Percentiles rank a stretch among this genome's conserved stretches.
Evolutionary conservation across 352 stramenopile species (phyloP).

Genomic region (Phytophthora pseudosyringae): DNA sequence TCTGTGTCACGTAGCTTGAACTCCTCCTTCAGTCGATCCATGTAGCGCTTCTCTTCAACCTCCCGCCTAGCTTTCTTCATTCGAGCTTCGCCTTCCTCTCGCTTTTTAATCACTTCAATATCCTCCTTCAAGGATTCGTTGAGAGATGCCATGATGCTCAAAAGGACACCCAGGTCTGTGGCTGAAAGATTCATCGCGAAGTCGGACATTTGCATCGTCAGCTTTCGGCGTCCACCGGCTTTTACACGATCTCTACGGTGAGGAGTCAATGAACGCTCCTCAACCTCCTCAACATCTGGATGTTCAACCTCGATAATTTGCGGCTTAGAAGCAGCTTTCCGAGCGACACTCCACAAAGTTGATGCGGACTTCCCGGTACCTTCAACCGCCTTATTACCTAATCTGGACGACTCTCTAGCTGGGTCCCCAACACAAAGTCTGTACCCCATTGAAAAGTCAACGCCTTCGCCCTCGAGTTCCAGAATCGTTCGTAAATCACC

Average conservation of each 20-base stretch:
- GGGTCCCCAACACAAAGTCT: constrained; percentile 60
- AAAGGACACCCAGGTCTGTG: constrained; percentile 81
- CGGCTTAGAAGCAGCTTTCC: constrained; percentile 55
- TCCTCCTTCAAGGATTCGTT: constrained; percentile 80
- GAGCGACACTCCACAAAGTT: constrained; percentile 69
- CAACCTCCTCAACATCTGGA: constrained; percentile 44
- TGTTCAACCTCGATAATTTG: constrained; percentile 72
- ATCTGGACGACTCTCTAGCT: constrained; percentile 27
- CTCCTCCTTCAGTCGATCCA: constrained; percentile 74
- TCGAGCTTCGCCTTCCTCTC: constrained; percentile 50
- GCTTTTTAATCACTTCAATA: constrained; percentile 59
- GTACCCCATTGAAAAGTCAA: constrained; percentile 83
- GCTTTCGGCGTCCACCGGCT: constrained; percentile 58
- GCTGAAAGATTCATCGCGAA: constrained; percentile 86
- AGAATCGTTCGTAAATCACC: constrained; percentile 77
- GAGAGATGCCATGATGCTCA: constrained; percentile 72
- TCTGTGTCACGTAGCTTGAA: constrained; percentile 80
- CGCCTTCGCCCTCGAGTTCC: constrained; percentile 87
- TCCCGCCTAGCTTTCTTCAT: constrained; percentile 55
- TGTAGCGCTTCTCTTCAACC: constrained; percentile 72
- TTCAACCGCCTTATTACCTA: constrained; percentile 13
- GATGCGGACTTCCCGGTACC: constrained; percentile 37
- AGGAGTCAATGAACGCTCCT: constrained; percentile 36
- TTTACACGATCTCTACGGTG: constrained; percentile 53
- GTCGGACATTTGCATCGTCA: constrained; percentile 85